Evolutionary conservation across 371 early-diverging fungal species (phyloP).

Genomic region (Dichotomocladium elegans): DNA sequence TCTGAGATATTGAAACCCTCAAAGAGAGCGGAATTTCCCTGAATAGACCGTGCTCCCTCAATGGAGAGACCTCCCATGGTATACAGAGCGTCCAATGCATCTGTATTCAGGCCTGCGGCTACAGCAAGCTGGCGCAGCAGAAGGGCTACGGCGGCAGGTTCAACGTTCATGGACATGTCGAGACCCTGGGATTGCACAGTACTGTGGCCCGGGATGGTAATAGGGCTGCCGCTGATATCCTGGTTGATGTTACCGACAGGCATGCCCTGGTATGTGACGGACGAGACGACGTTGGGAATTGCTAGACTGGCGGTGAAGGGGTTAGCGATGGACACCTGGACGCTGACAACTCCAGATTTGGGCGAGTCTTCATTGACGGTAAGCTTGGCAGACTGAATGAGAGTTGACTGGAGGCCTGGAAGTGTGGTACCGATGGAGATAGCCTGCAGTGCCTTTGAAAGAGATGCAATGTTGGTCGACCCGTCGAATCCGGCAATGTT

Average conservation of each 20-base stretch:
- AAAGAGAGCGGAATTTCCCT: conserved; percentile 33
- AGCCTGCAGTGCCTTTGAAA: conserved; percentile 39
- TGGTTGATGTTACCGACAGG: conserved; percentile 49
- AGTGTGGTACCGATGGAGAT: conserved; percentile 39
- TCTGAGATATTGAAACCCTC: conserved; percentile 40
- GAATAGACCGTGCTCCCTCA: conserved; percentile 29
- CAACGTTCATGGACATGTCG: conserved; percentile 34
- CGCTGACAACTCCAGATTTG: conserved; percentile 36
- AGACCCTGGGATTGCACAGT: conserved; percentile 29
- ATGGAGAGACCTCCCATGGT: conserved; percentile 38
- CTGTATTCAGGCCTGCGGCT: conserved; percentile 35
- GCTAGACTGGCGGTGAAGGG: conserved; percentile 49
- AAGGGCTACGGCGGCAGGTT: conserved; percentile 33
- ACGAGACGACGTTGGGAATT: conserved; percentile 41
- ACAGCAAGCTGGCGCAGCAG: conserved; percentile 45
- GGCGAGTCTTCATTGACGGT: conserved; percentile 38
- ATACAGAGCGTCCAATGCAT: conserved; percentile 44
- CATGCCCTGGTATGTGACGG: conserved; percentile 42
- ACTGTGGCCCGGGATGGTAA: conserved; percentile 27
- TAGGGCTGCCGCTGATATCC: conserved; percentile 33
- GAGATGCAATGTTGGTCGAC: conserved; percentile 43
- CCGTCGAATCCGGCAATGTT: conserved; percentile 37
- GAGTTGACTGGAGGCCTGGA: conserved; percentile 40
- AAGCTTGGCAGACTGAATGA: conserved; percentile 42
- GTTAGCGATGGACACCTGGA: conserved; percentile 47